Percentiles rank a stretch among this genome's conserved stretches.
Conservation (phyloP, 2,329 filamentous ascomycete genomes). For the Volutella citrinella region DNA sequence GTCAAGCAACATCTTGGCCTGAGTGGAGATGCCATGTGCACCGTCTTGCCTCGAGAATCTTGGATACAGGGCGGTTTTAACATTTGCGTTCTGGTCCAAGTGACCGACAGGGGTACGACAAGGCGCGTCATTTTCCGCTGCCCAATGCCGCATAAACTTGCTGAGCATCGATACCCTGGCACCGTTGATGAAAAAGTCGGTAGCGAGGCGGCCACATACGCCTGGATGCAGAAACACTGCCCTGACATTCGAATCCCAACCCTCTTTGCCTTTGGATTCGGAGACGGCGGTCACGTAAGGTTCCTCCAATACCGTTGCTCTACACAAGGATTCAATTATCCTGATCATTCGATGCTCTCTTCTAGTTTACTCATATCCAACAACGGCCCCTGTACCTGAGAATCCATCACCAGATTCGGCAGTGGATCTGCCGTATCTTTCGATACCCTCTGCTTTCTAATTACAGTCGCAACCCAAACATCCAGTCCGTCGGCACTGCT, state of each 20-base stretch:
- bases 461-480: conserved; percentile 10
- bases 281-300: conserved; percentile 13
- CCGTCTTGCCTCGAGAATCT: conserved; percentile 6
- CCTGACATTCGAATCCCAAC: conserved; percentile 25
- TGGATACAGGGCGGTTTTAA: conserved; percentile 20
- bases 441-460: conserved; percentile 13
- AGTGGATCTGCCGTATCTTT: conserved; percentile 8
- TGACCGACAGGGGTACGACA: neutral
- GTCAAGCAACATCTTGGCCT: conserved; percentile 15
- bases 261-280: conserved; percentile 18
- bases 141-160: conserved; percentile 17
- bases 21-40: conserved; percentile 10
- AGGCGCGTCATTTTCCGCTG: conserved; percentile 11
- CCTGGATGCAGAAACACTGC: conserved; percentile 30
- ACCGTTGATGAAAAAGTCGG: conserved; percentile 32
- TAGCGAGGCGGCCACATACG: conserved; percentile 30
- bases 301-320: conserved; percentile 5
- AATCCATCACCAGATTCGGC: conserved; percentile 3
- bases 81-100: conserved; percentile 14
- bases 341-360: neutral
- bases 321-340: too few relatives aligned
- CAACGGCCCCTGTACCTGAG: conserved; percentile 4
- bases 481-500: conserved; percentile 6
- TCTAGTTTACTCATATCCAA: conserved; percentile 14
- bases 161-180: conserved; percentile 17